Base-by-base conservation (phyloP, 768 basidiomycete species). In the Tricholoma matsutake region DNA sequence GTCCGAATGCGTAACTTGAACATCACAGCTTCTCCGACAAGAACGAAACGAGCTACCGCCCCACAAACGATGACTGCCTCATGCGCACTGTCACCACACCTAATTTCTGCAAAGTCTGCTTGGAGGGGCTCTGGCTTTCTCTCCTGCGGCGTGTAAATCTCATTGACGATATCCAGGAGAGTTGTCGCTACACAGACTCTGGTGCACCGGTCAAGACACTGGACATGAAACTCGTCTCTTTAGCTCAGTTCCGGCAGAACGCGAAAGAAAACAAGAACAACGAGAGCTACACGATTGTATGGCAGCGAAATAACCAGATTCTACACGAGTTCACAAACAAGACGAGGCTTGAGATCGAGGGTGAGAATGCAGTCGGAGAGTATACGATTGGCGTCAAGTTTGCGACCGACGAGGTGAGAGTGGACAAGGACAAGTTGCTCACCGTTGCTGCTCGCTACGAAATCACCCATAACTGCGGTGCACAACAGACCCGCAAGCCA, bases 41-140 rank as follows among this genome's bases (percentile, higher is more conserved):
- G 39, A 90, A 92, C 65, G 70, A 72, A 56, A 91, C 88, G 0
- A 81, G 83, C 3, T 92, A 88, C 72, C 83, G 91, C n/a, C 91
- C 91, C 3, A 92, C 91, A 2, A 90, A 91, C 64, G 86, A 90
- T 61, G 88, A 86, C 70, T 92, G 91, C 69, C 83, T 92, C 52
- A 92, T 93, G 91, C 88, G 91, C 43, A 75, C 76, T 57, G 86
- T 91, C 43, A 85, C 81, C 29, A 79, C 81, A 0, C 86, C 89
- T 58, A 83, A 88, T 67, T 89, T 92, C 69, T 92, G 91, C 78
- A 84, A 78, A 63, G 86, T 83, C 55, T 93, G 91, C 68, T 66
- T 82, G 13, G 91, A 92, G 64, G 88, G 82, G 5, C 83, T 92
- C 32, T 92, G 91, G 90, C 73, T 83, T 52, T 78, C 83, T 16